Base-by-base conservation (phyloP, 2,329 filamentous ascomycete species). In the Fusarium camptoceras region DNA sequence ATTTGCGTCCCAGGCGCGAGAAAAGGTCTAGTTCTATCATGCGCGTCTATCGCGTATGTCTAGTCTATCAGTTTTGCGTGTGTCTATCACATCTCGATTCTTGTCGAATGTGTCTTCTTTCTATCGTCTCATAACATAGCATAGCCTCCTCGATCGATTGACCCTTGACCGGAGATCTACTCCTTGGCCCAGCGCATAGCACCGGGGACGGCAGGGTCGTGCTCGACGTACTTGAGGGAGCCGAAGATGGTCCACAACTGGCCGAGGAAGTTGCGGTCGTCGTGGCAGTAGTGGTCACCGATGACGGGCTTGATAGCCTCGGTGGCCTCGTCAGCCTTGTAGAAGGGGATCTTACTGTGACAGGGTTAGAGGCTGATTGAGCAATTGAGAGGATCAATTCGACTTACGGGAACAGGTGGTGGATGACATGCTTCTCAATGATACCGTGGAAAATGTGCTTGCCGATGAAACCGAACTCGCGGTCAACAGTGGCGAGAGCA, bases 261-360 rank as follows among this genome's bases (percentile, higher is more conserved):
- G 4, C 75, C 75, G 12, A 76, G 37, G 69, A 76, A 76, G 74
- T 22, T 76, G 53, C 75, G 75, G 44, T 73, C 66, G 48, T 76
- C 75, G 37, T 54, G 51, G 75, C 94, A 92, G 86, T 98, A 98
- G 86, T 97, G 94, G 74, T 86, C 84, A 78, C 95, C 95, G 92
- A 98, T 97, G 78, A 98, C 86, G 66, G 88, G 88, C 87, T 94
- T 94, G 87, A 97, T 96, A 76, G 85, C 84, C 62, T 82, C 78
- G 15, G 85, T 86, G 24, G 86, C 86, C 75, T 85, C 82, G 62
- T 84, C 83, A 27, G 86, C 86, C 72, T 87, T 81, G 80, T 88
- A 79, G 64, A 78, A 78, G 43, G 77, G 77, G 44, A 79, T 79
- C 53, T 74, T 75, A 42, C 75, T 77, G 55, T 6, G 9, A 31